These are phyloP conservation scores for Peziza echinospora DNA, from an alignment of 495 filamentous ascomycete species.

Conservation along the genomic window DNA sequence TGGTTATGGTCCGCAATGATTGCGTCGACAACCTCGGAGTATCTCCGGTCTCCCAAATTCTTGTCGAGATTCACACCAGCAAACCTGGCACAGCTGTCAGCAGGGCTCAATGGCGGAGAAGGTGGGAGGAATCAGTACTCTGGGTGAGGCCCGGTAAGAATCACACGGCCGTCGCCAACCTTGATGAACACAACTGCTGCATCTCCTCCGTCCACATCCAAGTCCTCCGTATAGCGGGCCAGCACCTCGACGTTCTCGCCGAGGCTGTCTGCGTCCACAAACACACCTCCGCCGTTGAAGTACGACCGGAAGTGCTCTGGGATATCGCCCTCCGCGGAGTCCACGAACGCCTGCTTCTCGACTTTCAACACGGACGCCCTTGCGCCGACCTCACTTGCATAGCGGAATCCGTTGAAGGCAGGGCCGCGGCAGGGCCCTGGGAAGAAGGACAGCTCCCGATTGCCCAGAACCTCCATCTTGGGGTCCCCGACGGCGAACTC, in stretches of 20 bases:
- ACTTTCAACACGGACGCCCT: slow-evolving; percentile 48
- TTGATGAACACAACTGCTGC: slow-evolving; percentile 79
- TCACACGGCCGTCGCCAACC: slow-evolving; percentile 57
- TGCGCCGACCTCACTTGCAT: slow-evolving; percentile 72
- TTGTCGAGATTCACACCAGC: slow-evolving; percentile 54
- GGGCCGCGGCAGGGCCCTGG: slow-evolving; percentile 66
- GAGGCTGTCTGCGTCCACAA: slow-evolving; percentile 51
- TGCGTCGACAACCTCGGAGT: slow-evolving; percentile 42
- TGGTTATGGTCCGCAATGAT: slow-evolving; percentile 48
- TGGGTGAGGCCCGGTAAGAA: slow-evolving; percentile 80
- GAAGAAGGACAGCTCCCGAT: slow-evolving; percentile 72
- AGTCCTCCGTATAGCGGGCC: slow-evolving; percentile 51
- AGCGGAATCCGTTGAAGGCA: slow-evolving; percentile 78
- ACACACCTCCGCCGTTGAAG: slow-evolving; percentile 92
- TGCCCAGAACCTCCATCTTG: slow-evolving; percentile 64
- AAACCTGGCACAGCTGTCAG: slow-evolving; percentile 37
- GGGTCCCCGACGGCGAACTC: slow-evolving; percentile 81
- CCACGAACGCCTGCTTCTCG: slow-evolving; percentile 35
- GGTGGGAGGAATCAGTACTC: slow-evolving; percentile 48
- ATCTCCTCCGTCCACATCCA: slow-evolving; percentile 49
- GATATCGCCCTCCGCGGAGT: slow-evolving; percentile 18
- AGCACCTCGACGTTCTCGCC: slow-evolving; percentile 55
- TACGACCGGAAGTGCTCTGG: slow-evolving; percentile 53
- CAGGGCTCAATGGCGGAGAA: slow-evolving; percentile 3
- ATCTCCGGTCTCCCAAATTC: slow-evolving; percentile 38